Base-by-base conservation (phyloP, 176 grass and related monocot genomes). In the Zoysia pacifica region DNA sequence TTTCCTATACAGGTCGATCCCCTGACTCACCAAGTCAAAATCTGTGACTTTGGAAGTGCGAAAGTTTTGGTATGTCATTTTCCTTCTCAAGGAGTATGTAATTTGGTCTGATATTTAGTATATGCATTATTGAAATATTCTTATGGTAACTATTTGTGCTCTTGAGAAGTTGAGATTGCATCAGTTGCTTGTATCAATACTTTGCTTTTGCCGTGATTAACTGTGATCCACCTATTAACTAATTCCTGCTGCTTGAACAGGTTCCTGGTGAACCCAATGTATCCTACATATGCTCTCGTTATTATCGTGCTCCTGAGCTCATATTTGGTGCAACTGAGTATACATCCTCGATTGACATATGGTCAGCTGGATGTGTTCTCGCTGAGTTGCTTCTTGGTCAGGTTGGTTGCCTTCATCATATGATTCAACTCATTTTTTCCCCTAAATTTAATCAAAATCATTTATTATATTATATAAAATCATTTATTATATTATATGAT, bases 21-120 rank as follows among this genome's bases (percentile, higher is more conserved):
- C 59, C 90, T 99, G 4, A 99, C 97, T 62, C 97, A 99, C 77
- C 97, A 99, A 95, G 93, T 99, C 62, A 99, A 99, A 78, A 73
- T 99, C 35, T 99, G 97, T 88, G 97, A 99, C 86, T 99, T 99
- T 90, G 97, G 97, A 74, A 99, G 97, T 48, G 97, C 97, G 36
- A 99, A 99, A 87, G 81, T 99, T 60, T 84, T 99, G 90, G 97
- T 99, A 93, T 20, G 91, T 81, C 54, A 75, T 81, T 84, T 72
- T 16, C 11, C 8, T 28, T 11, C 56, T 5, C 5, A n/a, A 5
- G 12, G 14, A 40, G 9, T 75, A 1, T 47, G 38, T 74, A 42
- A 37, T 74, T 62, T 41, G 2, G 46, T 79, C 46, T 45, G 14
- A 10, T n/a, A 28, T 12, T 82, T 89, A 62, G 36, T 50, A 55